These are phyloP conservation scores for Melanomma pulvis-pyrius DNA, from an alignment of 495 filamentous ascomycete genomes.

Conservation along the genomic window DNA sequence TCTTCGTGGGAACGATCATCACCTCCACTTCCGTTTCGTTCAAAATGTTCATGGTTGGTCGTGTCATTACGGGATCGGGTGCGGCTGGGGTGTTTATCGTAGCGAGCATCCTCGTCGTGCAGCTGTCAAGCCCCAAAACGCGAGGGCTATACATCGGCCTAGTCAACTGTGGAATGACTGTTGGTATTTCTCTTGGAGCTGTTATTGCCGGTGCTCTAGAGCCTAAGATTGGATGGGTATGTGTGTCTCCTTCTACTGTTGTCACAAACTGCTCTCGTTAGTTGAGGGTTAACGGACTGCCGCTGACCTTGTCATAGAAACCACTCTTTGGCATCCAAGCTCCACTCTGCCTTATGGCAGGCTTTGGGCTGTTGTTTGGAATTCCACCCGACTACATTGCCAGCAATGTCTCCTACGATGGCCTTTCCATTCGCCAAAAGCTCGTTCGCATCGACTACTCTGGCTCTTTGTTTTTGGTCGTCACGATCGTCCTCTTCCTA, in stretches of 20 bases:
- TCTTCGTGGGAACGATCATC: constrained; percentile 64
- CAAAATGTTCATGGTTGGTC: constrained; percentile 64
- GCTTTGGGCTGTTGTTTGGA: constrained; percentile 56
- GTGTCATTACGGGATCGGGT: constrained; percentile 65
- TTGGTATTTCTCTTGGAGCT: constrained; percentile 70
- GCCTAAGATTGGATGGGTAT: constrained; percentile 68
- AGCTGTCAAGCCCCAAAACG: constrained; percentile 63
- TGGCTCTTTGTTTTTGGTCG: constrained; percentile 62
- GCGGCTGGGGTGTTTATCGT: constrained; percentile 68
- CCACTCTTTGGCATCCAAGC: constrained; percentile 69
- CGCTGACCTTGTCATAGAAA: constrained; percentile 51
- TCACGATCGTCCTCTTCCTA: constrained; percentile 64
- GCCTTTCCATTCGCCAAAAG: constrained; percentile 44
- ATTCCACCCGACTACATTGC: constrained; percentile 40
- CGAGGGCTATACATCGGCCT: constrained; percentile 72
- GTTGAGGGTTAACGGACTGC: neutral
- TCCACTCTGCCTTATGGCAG: constrained; percentile 59
- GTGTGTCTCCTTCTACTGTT: constrained; percentile 30
- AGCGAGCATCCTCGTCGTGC: constrained; percentile 68
- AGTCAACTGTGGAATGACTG: constrained; percentile 66
- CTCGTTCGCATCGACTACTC: constrained; percentile 69
- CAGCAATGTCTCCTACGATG: constrained; percentile 38
- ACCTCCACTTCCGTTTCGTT: constrained; percentile 61
- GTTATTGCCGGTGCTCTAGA: constrained; percentile 68
- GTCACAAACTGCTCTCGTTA: neutral